Base-by-base conservation (phyloP, 495 filamentous ascomycete species). In the Pyronema domesticum region DNA sequence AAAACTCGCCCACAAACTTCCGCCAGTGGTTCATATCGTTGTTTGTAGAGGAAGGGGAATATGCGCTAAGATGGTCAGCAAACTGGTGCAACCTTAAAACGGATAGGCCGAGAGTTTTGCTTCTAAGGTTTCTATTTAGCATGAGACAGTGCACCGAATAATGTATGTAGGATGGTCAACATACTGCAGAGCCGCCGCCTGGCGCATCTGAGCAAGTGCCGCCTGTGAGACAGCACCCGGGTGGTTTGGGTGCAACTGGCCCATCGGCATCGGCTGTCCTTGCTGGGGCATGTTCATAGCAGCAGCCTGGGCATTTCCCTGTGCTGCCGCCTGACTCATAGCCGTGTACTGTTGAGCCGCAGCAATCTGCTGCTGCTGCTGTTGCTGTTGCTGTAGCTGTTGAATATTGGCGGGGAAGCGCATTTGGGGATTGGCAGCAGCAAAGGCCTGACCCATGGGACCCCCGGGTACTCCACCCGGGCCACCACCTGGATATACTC, bases 1-100 rank as follows among this genome's bases (percentile, higher is more conserved):
- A 85, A 66, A 78, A 82, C 30, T 69, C 69, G 7, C 73, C 70
- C 23, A 83, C 80, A 57, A 85, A 82, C n/a, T 57, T 54, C 57
- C 79, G 70, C 81, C 82, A 85, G 54, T 74, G 72, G 10, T 59
- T 15, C 8, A 81, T 64, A 60, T 77, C 74, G 33, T 72, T 73
- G 13, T 65, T 50, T 54, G 73, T 68, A 36, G 65, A 68, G 15
- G 63, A 66, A 34, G 66, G 68, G 65, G 76, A 62, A 37, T 57
- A 60, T 17, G 33, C 35, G 33, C 51, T 68, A 59, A 84, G 64
- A 33, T 75, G 65, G 53, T 82, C 77, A 6, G 74, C 71, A 56
- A 81, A 82, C 18, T 68, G 66, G 43, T 76, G 67, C 23, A 86
- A 65, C 51, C 67, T 68, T 46, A 81, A 52, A 14, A 79, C 70